Percentiles rank a stretch among this genome's conserved stretches.
These are phyloP conservation scores for Cladophialophora carrionii DNA, from an alignment of 2,329 filamentous ascomycete species.

Conservation along the genomic window DNA sequence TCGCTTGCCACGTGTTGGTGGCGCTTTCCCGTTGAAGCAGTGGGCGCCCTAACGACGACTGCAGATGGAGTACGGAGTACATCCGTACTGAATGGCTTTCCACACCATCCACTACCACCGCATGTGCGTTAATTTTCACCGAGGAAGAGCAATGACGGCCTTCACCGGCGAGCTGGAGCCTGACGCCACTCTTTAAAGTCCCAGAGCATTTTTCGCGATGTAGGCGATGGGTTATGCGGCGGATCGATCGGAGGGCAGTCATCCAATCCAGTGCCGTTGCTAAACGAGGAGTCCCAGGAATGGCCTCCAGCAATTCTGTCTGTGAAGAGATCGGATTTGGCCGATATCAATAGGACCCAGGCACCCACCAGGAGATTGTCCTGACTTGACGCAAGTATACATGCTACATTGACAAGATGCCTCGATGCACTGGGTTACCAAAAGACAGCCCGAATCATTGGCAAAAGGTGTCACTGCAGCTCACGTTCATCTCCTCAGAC, in stretches of 20 bases:
- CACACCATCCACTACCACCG: too few relatives aligned
- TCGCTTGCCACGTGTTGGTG: slow-evolving; percentile 31
- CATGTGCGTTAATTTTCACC: neutral
- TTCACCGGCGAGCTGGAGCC: neutral
- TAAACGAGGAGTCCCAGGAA: neutral
- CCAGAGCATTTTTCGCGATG: neutral
- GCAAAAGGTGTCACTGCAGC: neutral
- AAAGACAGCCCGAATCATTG: neutral
- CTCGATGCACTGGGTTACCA: neutral
- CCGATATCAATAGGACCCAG: neutral
- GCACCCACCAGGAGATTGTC: too few relatives aligned
- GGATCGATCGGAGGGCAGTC: neutral
- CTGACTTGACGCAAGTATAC: neutral
- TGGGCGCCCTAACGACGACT: neutral
- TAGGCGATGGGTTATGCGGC: neutral
- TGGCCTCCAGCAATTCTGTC: neutral
- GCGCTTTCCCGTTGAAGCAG: slow-evolving; percentile 17
- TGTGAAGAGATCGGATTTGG: neutral
- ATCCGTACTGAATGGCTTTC: too few relatives aligned
- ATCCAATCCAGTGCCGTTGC: neutral
- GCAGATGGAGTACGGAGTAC: neutral
- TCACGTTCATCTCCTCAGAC: neutral
- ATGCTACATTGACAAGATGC: neutral
- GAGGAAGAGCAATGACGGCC: neutral
- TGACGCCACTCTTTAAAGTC: neutral